Evolutionary conservation across 768 basidiomycete genomes (phyloP).

Genomic region (Leucocoprinus birnbaumii): DNA sequence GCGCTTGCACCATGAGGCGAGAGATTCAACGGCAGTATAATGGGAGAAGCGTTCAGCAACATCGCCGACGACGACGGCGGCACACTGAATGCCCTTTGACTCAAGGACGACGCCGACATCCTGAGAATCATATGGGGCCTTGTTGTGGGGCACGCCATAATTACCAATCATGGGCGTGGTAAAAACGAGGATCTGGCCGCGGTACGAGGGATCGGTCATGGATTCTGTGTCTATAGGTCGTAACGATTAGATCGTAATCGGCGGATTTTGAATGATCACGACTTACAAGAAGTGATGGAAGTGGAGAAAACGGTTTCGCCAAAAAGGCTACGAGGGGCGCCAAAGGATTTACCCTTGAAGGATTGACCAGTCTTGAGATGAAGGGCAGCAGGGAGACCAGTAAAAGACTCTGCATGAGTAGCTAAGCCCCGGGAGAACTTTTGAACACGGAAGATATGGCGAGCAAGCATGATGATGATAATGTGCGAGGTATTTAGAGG

Average conservation of each 20-base stretch:
- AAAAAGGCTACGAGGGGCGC: constrained; percentile 80
- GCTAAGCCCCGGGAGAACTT: constrained; percentile 60
- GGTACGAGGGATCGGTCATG: constrained; percentile 99
- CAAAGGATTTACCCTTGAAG: constrained; percentile 88
- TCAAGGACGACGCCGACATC: constrained; percentile 91
- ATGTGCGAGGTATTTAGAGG: constrained; percentile 25
- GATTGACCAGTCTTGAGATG: constrained; percentile 95
- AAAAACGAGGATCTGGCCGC: constrained; percentile 97
- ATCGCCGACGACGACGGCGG: constrained; percentile 90
- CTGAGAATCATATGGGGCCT: constrained; percentile 61
- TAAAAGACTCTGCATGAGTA: constrained; percentile 52
- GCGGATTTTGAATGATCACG: neutral
- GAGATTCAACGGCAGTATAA: constrained; percentile 88
- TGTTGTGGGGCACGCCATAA: constrained; percentile 91
- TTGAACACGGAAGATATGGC: constrained; percentile 47
- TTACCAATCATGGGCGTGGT: constrained; percentile 98
- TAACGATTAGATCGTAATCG: constrained; percentile 13
- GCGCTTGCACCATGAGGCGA: constrained; percentile 91
- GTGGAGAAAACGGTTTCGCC: constrained; percentile 99
- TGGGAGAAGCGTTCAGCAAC: constrained; percentile 95
- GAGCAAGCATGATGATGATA: constrained; percentile 53
- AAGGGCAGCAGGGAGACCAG: constrained; percentile 70
- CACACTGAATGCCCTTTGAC: constrained; percentile 85
- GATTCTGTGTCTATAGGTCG: constrained; percentile 86
- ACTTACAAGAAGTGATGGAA: constrained; percentile 94